Evolutionary conservation across 805 yeast genomes (phyloP), one percentile per base, ranked within the genome.

Genomic region (Kurtzmaniella cleridarum): DNA sequence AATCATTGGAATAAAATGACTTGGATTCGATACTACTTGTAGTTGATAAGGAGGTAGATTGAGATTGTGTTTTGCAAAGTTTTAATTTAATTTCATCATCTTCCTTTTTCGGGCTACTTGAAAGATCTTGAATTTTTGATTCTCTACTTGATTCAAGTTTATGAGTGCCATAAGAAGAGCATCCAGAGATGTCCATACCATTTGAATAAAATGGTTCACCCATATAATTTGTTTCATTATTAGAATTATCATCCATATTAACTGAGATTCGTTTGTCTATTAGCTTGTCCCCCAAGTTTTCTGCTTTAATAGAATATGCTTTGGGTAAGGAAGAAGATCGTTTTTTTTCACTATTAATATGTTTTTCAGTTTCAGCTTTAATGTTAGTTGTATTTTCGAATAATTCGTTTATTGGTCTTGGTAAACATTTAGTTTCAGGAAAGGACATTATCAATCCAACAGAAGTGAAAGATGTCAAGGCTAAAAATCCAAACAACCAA

Each of bases 391-490:
- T 14, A 12, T 35, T 15, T 34, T 54, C 60, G 5, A 60, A 35
- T 1, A 28, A 30, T 26, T 54, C 54, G 27, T 62, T 49, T 40
- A 61, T 55, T 1, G 37, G 30, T 11, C 54, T 59, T 3, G 41
- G 38, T 16, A 59, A 40, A 2, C 50, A 59, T 44, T 54, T 58
- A 0, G 79, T 73, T 45, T 76, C 80, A 4, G 76, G 78, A 40
- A 73, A 66, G 35, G 41, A 46, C 27, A 62, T 17, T 5, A 60
- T 44, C 6, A 69, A 53, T 0, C 59, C 14, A 0, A 60, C 27
- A 3, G 72, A 63, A 5, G 50, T 16, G 1, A 70, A 20, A 14
- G 73, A 61, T 15, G 57, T 38, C 1, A 45, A 26, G 0, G 73
- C 71, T 36, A 73, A 54, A 1, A 65, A 31, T 1, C 67, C 39